Base-by-base conservation (phyloP, 768 basidiomycete genomes). In the Obba rivulosa region DNA sequence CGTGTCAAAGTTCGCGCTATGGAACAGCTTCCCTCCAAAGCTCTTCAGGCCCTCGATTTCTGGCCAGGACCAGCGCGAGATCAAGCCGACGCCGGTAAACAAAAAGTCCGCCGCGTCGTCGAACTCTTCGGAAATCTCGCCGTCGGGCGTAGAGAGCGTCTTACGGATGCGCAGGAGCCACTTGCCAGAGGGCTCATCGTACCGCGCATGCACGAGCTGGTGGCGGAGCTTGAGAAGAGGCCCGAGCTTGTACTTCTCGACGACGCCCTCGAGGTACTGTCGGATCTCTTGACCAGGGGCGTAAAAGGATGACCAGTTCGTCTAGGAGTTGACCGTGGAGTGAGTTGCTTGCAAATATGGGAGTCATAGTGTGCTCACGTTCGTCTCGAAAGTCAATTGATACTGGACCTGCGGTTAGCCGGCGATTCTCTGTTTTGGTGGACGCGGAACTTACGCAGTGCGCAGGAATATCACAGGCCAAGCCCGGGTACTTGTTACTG, bases 31-130 rank as follows among this genome's bases (percentile, higher is more conserved):
- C 2, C 84, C 85, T 49, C 71, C 64, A 62, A 80, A 86, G 5
- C 59, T 64, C 14, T 77, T 62, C n/a, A 84, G 59, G 3, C 81
- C 83, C 5, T 68, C 58, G 36, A 85, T 82, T 40, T 79, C 72
- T 2, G 83, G 85, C 84, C 82, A 84, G 34, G 71, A 67, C 80
- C 80, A 84, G 4, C 77, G 63, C 42, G 75, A 78, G 41, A 81
- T 58, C 10, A 52, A 52, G 9, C 80, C 81, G 18, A 75, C 63
- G n/a, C 72, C 74, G 16, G 74, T 75, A 42, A 85, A 72, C 31
- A 85, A 66, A 0, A 83, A 66, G 50, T 85, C 81, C 3, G 73
- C 75, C 0, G 59, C 67, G 52, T 81, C 80, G 22, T 74, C 72
- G 35, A 80, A 69, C 53, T 73, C 60, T 24, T 59, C 59, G 21